Conservation (phyloP, 352 stramenopile species). For the Globisporangium lucens region DNA sequence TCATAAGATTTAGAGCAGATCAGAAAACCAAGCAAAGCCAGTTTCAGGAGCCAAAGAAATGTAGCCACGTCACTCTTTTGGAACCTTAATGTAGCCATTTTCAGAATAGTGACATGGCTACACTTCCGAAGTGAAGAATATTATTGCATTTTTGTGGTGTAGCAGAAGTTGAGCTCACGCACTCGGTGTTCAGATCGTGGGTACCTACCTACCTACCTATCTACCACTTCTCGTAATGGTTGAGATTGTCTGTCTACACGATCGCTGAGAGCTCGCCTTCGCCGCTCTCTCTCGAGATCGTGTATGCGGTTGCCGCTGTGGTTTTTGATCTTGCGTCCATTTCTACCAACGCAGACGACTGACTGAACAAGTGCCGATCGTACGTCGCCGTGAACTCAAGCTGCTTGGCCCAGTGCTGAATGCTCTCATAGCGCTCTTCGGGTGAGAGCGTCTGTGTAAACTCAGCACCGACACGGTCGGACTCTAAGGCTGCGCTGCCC, state of each 20-base stretch:
- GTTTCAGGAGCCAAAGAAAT: not conserved
- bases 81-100: not conserved
- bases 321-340: not conserved
- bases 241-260: not conserved
- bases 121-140: not conserved
- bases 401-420: not conserved
- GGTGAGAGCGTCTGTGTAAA: not conserved
- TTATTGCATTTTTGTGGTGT: not conserved
- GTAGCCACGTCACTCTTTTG: not conserved
- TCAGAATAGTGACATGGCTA: not conserved
- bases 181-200: no score
- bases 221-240: no score
- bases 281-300: not conserved
- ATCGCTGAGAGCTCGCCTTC: not conserved
- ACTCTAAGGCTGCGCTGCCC: not conserved
- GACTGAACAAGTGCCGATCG: not conserved
- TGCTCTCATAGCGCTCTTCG: not conserved
- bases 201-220: no score
- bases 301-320: not conserved
- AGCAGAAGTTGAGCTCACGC: not conserved
- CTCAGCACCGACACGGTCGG: not conserved
- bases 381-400: constrained; percentile 5
- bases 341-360: not conserved
- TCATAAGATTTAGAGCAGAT: not conserved
- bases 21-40: not conserved